phyloP scores from a whole-genome alignment of 148 eudicot genomes.

The Diospyros lotus region DNA sequence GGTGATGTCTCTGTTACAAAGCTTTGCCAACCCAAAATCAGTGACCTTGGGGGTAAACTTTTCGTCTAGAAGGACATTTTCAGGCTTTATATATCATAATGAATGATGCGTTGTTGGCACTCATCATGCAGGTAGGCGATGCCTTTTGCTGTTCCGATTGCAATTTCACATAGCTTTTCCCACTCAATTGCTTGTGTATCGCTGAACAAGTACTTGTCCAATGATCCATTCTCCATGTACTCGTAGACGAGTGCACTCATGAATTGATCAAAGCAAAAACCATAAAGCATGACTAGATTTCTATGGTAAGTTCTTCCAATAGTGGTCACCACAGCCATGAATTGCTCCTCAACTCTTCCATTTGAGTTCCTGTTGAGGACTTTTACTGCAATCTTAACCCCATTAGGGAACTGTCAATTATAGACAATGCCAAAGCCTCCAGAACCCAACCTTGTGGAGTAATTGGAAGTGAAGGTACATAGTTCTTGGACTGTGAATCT shows the following conservation, averaged over 20 bases:
- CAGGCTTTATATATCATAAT: not conserved
- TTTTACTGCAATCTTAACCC: slow-evolving; percentile 20
- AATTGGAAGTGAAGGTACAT: slow-evolving; percentile 1
- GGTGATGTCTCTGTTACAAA: not conserved
- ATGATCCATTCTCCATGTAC: not conserved
- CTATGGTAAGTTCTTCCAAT: slow-evolving; percentile 13
- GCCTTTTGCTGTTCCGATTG: not conserved
- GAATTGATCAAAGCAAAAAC: not conserved
- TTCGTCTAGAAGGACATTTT: not conserved
- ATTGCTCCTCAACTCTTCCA: slow-evolving; percentile 19
- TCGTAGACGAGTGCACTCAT: slow-evolving; percentile 4
- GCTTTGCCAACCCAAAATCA: not conserved
- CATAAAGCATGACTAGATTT: slow-evolving; percentile 10
- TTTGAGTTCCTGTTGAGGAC: slow-evolving; percentile 11
- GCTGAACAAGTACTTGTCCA: not conserved
- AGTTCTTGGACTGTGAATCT: slow-evolving; percentile 1
- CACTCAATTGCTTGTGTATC: not conserved
- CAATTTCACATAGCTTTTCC: not conserved
- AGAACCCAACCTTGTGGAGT: slow-evolving; percentile 15
- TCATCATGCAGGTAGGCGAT: not conserved
- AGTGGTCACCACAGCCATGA: slow-evolving; percentile 14
- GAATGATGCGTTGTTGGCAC: not conserved
- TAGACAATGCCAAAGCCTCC: slow-evolving; percentile 27
- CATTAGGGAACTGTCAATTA: slow-evolving; percentile 23
- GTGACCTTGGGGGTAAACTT: not conserved